Base-by-base conservation (phyloP, 2,329 filamentous ascomycete genomes). In the Atkinsonella hypoxylon region DNA sequence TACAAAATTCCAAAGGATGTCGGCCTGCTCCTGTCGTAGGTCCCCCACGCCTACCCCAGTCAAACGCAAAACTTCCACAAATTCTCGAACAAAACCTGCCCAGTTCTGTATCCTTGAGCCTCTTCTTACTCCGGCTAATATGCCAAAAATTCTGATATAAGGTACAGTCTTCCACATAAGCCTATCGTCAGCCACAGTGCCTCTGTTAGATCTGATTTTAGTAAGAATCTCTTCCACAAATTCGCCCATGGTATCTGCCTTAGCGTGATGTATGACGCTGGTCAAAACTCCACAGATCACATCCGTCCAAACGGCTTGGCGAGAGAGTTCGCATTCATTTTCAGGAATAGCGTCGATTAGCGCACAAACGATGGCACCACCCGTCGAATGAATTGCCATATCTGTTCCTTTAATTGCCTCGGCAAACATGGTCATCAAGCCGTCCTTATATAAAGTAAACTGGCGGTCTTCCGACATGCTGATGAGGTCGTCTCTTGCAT, bases 391-490 rank as follows among this genome's bases (percentile, higher is more conserved):
- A 45, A 84, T 67, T 1, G 71, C 74, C 46, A 74, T 60, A 2
- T 81, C 79, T 13, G 80, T 75, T 15, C 80, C 77, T 65, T 85
- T 84, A 58, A 80, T 76, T 9, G 90, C 83, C 66, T 97, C 91
- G 4, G 89, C 83, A 61, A 96, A 88, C 74, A 97, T 83, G 17
- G 82, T 87, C 88, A 95, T 96, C 44, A 96, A 67, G 50, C 91
- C 93, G 62, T 94, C 83, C 55, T 85, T 84, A 64, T 95, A 95
- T 13, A 89, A 74, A 12, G 74, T 71, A 53, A 79, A 79, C 54
- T 83, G 77, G 40, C 75, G 75, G 12, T 75, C 72, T n/a, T 73
- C 75, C 32, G 67, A 68, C 49, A 72, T 67, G 36, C 69, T 71
- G 47, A 75, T 58, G 47, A 95, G 72, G 61, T 95, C 88, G 11